A percentile compares a stretch with the other conserved stretches of the same genome.
These are phyloP conservation scores for Balamuthia mandrillaris DNA, from an alignment of 208 protist genomes.

Conservation along the genomic window DNA sequence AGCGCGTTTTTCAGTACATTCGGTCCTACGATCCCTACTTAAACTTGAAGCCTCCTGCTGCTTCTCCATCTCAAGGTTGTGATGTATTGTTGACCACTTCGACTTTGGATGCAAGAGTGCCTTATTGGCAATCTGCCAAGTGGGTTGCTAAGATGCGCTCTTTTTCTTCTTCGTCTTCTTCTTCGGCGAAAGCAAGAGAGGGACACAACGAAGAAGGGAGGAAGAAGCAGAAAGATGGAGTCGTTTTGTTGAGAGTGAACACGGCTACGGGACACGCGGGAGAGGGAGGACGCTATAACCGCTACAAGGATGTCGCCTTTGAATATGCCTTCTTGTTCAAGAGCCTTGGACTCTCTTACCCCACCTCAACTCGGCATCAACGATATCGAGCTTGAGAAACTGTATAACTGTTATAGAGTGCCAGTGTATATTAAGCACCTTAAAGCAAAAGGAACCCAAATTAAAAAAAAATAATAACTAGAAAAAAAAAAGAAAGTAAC, in stretches of 20 bases:
- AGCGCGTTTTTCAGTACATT: constrained; percentile 5
- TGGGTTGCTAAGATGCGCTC: constrained; percentile 32
- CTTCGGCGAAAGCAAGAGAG: no score
- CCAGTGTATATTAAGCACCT: no score
- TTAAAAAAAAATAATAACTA: no score
- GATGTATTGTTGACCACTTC: constrained; percentile 13
- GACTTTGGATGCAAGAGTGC: constrained; percentile 16
- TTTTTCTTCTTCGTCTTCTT: no score
- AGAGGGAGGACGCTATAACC: neutral
- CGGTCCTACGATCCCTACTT: constrained; percentile 41
- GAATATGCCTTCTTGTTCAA: constrained; percentile 8
- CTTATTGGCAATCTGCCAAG: constrained; percentile 45
- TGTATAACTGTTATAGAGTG: no score
- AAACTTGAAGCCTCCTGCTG: constrained; percentile 38
- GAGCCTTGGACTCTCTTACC: no score
- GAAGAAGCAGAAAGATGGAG: neutral
- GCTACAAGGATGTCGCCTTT: neutral
- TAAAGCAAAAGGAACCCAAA: no score
- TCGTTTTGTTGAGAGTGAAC: neutral
- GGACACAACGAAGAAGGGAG: neutral
- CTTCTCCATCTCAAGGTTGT: no score
- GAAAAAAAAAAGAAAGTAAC: no score
- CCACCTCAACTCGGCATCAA: no score
- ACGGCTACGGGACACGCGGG: neutral
- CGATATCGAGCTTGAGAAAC: no score